phyloP scores from a whole-genome alignment of 257 asterid species.

The Solanum sitiens region DNA sequence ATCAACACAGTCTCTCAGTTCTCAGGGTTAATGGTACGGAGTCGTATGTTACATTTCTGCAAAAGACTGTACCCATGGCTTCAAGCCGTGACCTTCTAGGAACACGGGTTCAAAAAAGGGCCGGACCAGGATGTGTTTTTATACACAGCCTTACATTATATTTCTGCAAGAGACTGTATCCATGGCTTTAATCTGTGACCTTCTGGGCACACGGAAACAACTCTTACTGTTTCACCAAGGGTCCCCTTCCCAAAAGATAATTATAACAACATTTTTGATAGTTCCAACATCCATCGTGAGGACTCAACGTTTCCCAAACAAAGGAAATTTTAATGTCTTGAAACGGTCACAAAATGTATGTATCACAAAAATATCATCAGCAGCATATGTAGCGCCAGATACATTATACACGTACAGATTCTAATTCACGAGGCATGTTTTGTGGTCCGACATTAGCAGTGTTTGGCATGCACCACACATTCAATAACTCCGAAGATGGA shows the following conservation, averaged over 20 bases:
- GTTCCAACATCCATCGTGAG: not conserved
- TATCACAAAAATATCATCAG: not conserved
- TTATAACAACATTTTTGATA: not conserved
- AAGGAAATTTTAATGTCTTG: not conserved
- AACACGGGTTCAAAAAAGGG: not conserved
- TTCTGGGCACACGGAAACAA: not conserved
- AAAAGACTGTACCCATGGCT: not conserved
- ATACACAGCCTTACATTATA: not conserved
- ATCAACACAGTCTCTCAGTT: conserved; percentile 69
- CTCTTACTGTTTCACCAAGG: not conserved
- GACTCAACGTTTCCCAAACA: not conserved
- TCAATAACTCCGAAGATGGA: conserved; percentile 67
- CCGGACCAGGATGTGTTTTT: not conserved
- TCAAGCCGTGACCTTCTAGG: not conserved
- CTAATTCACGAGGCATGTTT: conserved; percentile 77
- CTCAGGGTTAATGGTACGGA: conserved; percentile 4
- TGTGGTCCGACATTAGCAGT: conserved; percentile 90
- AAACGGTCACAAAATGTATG: not conserved
- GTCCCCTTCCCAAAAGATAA: not conserved
- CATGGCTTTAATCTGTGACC: not conserved
- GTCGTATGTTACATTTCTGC: not conserved
- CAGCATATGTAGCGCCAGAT: not conserved
- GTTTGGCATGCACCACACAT: conserved; percentile 95
- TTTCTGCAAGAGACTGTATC: not conserved
- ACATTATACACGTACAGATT: conserved; percentile 46